Evolutionary conservation across 495 filamentous ascomycete species (phyloP).

Genomic region (Xylaria grammica): DNA sequence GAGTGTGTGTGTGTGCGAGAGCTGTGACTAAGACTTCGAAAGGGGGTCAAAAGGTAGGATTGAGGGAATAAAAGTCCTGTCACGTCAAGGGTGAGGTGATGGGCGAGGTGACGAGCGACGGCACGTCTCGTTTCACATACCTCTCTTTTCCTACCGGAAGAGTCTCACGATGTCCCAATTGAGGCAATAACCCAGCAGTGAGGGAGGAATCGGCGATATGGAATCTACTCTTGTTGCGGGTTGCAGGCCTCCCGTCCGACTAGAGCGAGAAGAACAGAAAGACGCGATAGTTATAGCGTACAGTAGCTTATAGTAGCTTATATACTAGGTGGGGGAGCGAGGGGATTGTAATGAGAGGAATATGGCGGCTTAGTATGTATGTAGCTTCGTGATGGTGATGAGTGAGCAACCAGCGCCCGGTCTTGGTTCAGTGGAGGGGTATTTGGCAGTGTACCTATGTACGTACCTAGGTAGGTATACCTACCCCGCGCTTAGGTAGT

Average conservation of each 20-base stretch:
- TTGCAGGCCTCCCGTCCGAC: not conserved
- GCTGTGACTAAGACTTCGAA: not conserved
- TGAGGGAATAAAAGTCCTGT: conserved; percentile 17
- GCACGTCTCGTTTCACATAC: not conserved
- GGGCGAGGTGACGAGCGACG: not conserved
- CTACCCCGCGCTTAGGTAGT: conserved; percentile 16
- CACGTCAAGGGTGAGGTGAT: not conserved
- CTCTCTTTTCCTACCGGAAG: not conserved
- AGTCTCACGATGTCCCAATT: conserved; percentile 15
- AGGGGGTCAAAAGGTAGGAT: not conserved
- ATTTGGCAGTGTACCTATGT: not conserved
- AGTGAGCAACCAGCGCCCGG: conserved; percentile 7
- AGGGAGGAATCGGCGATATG: not conserved
- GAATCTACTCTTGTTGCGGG: not conserved
- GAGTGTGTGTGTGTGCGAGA: not conserved
- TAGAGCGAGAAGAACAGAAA: not conserved
- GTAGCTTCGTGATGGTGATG: conserved; percentile 11
- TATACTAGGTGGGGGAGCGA: conserved; percentile 4
- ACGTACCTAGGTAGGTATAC: not conserved
- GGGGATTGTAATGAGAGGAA: not conserved
- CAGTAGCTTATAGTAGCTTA: not conserved
- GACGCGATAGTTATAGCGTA: not conserved
- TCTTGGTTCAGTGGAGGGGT: too few relatives aligned
- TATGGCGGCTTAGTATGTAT: too few relatives aligned
- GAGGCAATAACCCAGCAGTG: not conserved